Percentiles rank a stretch among this genome's conserved stretches.
Evolutionary conservation across 2,329 filamentous ascomycete genomes (phyloP).

Genomic region (Diaporthe australafricana): DNA sequence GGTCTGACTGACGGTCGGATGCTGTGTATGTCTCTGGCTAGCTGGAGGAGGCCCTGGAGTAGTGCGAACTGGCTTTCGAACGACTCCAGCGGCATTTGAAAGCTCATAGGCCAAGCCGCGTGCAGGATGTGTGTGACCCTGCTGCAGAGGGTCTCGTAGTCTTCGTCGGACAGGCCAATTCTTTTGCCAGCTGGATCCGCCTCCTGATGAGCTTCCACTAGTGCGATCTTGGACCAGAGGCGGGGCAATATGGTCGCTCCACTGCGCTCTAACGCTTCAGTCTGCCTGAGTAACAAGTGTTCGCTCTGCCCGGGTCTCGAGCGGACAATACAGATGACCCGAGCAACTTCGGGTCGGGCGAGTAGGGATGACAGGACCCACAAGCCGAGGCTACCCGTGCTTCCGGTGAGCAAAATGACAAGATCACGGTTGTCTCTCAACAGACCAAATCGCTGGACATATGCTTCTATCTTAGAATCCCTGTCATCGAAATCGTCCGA

Average conservation of each 20-base stretch:
- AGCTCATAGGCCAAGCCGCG: conserved; percentile 60
- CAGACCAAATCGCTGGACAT: too few species aligned
- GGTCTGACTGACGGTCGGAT: not conserved
- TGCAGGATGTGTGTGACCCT: conserved; percentile 62
- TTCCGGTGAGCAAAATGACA: conserved; percentile 52
- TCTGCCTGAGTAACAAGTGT: too few species aligned
- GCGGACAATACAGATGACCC: conserved; percentile 60
- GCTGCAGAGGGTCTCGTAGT: conserved; percentile 51
- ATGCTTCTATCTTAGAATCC: too few species aligned
- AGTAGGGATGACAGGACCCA: conserved; percentile 49
- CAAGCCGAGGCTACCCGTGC: conserved; percentile 51
- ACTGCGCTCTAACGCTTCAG: too few species aligned
- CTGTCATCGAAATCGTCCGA: too few species aligned
- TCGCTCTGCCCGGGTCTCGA: too few species aligned
- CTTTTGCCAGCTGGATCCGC: too few species aligned
- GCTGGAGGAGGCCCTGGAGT: conserved; percentile 59
- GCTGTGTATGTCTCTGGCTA: conserved; percentile 41
- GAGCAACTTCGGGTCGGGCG: conserved; percentile 42
- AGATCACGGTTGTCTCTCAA: too few species aligned
- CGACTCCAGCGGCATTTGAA: conserved; percentile 56
- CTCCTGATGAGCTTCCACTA: too few species aligned
- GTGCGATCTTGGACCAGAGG: conserved; percentile 53
- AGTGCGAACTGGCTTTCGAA: conserved; percentile 60
- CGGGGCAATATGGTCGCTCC: too few species aligned
- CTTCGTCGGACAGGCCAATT: conserved; percentile 54